A percentile compares a stretch with the other conserved stretches of the same genome.
These are phyloP conservation scores for Phialophora verrucosa DNA, from an alignment of 2,329 filamentous ascomycete genomes.

Conservation along the genomic window DNA sequence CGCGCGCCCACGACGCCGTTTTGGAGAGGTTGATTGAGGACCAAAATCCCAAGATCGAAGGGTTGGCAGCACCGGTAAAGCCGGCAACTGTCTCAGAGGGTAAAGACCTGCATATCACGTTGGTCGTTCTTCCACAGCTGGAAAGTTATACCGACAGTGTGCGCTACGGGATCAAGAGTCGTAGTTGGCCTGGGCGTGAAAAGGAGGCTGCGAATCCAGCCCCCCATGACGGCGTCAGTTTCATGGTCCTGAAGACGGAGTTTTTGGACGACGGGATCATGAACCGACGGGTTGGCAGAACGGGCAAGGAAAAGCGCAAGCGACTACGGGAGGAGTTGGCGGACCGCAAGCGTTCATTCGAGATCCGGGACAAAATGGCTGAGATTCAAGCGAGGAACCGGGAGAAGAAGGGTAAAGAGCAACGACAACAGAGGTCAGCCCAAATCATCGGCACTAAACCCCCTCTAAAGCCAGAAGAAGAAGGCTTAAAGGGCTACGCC, in stretches of 20 bases:
- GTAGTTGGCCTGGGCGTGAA: slow-evolving; percentile 64
- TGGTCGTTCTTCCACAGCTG: slow-evolving; percentile 80
- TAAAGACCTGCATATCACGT: slow-evolving; percentile 83
- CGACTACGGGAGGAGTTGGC: slow-evolving; percentile 51
- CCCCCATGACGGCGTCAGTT: slow-evolving; percentile 85
- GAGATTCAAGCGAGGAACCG: slow-evolving; percentile 6
- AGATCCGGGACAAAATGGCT: slow-evolving; percentile 32
- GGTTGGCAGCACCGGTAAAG: slow-evolving; percentile 49
- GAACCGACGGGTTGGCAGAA: slow-evolving; percentile 52
- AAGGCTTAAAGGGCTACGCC: not conserved
- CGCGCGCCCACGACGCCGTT: slow-evolving; percentile 78
- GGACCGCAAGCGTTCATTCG: slow-evolving; percentile 33
- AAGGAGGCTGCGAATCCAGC: slow-evolving; percentile 52
- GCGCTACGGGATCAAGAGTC: slow-evolving; percentile 79
- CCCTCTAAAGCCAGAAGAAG: not conserved
- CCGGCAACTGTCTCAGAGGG: slow-evolving; percentile 63
- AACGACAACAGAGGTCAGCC: slow-evolving; percentile 4
- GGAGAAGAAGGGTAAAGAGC: slow-evolving; percentile 14
- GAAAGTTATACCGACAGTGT: slow-evolving; percentile 76
- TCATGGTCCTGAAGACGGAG: slow-evolving; percentile 77
- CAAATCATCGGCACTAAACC: not conserved
- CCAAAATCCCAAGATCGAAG: slow-evolving; percentile 53
- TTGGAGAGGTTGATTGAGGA: slow-evolving; percentile 63
- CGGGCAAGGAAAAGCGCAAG: slow-evolving; percentile 56
- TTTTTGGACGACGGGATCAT: slow-evolving; percentile 77